Conservation (phyloP, 805 yeast species). For the Schwanniomyces pseudopolymorphus region DNA sequence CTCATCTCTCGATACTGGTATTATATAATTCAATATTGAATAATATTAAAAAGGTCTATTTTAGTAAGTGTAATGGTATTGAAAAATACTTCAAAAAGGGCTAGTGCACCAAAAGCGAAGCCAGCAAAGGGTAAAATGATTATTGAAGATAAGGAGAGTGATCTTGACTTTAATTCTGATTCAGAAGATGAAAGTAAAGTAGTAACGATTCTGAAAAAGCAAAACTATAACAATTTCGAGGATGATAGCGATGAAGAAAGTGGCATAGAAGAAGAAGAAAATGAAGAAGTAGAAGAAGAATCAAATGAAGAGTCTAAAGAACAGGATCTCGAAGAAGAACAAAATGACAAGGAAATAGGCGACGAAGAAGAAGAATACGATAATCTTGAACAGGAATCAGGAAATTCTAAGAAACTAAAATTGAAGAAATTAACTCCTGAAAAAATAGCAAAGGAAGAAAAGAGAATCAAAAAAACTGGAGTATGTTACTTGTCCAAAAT, state of each 20-base stretch:
- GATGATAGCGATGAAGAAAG: constrained; percentile 11
- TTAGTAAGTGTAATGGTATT: background rate
- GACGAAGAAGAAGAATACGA: constrained; percentile 6
- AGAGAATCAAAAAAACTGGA: constrained; percentile 70
- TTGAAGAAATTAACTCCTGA: constrained; percentile 58
- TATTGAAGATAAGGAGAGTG: constrained; percentile 6
- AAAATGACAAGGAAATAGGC: constrained; percentile 6
- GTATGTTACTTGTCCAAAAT: constrained; percentile 88
- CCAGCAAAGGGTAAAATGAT: background rate
- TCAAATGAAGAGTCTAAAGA: constrained; percentile 2
- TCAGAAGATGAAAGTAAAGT: constrained; percentile 11
- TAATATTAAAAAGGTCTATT: background rate
- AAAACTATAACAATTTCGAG: constrained; percentile 6
- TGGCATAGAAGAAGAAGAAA: constrained; percentile 14
- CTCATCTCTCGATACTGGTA: background rate
- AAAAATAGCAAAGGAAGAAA: constrained; percentile 53
- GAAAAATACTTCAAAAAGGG: background rate
- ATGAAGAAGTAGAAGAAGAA: constrained; percentile 11
- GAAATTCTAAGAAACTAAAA: constrained; percentile 20
- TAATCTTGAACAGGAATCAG: constrained; percentile 14
- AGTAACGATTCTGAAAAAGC: constrained; percentile 4
- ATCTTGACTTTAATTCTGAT: constrained; percentile 11
- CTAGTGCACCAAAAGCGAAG: background rate
- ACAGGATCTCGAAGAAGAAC: constrained; percentile 11
- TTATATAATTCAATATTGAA: background rate